Conservation (phyloP, 1,139 yeast species). For the Blastobotrys indianensis region DNA sequence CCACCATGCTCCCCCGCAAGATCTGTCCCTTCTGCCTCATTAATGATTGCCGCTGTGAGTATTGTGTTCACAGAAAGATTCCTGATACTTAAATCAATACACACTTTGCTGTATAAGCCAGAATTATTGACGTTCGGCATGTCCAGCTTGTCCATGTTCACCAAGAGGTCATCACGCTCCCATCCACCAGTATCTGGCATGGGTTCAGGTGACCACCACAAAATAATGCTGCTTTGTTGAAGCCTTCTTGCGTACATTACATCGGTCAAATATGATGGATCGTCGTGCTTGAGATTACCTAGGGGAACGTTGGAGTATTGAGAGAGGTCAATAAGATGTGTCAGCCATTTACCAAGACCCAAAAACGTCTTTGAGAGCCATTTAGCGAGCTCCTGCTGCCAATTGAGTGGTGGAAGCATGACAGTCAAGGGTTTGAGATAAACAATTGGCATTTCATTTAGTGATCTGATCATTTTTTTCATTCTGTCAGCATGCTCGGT, state of each 20-base stretch:
- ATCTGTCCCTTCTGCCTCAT: conserved; percentile 88
- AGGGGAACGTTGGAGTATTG: conserved; percentile 76
- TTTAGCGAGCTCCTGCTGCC: conserved; percentile 73
- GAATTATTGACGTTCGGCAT: conserved; percentile 74
- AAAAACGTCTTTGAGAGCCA: conserved; percentile 66
- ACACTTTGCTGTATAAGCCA: conserved; percentile 71
- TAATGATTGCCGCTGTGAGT: conserved; percentile 73
- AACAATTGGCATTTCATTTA: conserved; percentile 57
- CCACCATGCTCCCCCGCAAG: conserved; percentile 38
- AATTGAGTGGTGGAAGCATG: conserved; percentile 70
- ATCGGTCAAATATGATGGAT: conserved; percentile 75
- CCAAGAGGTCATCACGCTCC: conserved; percentile 51
- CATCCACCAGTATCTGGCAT: conserved; percentile 83
- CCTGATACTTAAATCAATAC: conserved; percentile 72
- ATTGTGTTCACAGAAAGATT: conserved; percentile 82
- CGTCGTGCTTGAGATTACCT: conserved; percentile 75
- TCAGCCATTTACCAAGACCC: conserved; percentile 69
- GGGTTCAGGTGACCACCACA: conserved; percentile 92
- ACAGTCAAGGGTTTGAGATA: conserved; percentile 49
- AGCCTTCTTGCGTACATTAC: conserved; percentile 78
- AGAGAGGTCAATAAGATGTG: conserved; percentile 59
- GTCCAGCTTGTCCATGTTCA: conserved; percentile 53
- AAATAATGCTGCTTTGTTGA: conserved; percentile 55
- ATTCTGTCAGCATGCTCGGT: conserved; percentile 52
- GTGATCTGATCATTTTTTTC: conserved; percentile 27